Percentiles rank a stretch among this genome's conserved stretches.
phyloP scores from a whole-genome alignment of 768 basidiomycete genomes.

The Leccinum boreale region DNA sequence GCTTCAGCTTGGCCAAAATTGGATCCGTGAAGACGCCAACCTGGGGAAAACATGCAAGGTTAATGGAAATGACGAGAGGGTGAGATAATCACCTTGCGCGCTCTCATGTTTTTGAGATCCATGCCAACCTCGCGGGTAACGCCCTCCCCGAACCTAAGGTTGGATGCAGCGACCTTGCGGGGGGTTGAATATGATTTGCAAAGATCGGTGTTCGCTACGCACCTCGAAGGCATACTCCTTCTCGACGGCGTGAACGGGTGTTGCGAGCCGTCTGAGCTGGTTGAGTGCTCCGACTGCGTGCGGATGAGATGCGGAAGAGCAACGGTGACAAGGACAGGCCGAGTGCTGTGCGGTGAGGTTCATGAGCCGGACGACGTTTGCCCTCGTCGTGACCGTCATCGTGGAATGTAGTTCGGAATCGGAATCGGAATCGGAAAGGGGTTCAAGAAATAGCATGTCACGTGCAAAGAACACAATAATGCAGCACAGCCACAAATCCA shows the following conservation, averaged over 20 bases:
- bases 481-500: constrained; percentile 17
- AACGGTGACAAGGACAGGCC: constrained; percentile 77
- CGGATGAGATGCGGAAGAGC: constrained; percentile 37
- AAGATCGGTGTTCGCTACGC: constrained; percentile 7
- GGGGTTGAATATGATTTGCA: background rate
- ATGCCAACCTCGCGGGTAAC: constrained; percentile 89
- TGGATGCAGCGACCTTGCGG: constrained; percentile 75
- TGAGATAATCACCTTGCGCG: constrained; percentile 57
- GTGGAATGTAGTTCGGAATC: background rate
- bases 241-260: constrained; percentile 66
- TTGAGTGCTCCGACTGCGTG: constrained; percentile 47
- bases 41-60: constrained; percentile 36
- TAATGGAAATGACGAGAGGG: background rate
- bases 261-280: constrained; percentile 72
- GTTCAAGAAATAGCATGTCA: background rate
- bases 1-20: constrained; percentile 73
- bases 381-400: constrained; percentile 51
- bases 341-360: constrained; percentile 65
- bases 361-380: constrained; percentile 69
- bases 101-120: constrained; percentile 93
- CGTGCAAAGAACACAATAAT: background rate
- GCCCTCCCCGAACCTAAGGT: constrained; percentile 86
- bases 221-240: constrained; percentile 95
- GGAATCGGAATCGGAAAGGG: background rate
- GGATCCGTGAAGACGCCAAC: constrained; percentile 94